Percentiles rank a stretch among this genome's conserved stretches.
phyloP scores from a whole-genome alignment of 2,329 filamentous ascomycete genomes.

The Hymenoscyphus fraxineus region DNA sequence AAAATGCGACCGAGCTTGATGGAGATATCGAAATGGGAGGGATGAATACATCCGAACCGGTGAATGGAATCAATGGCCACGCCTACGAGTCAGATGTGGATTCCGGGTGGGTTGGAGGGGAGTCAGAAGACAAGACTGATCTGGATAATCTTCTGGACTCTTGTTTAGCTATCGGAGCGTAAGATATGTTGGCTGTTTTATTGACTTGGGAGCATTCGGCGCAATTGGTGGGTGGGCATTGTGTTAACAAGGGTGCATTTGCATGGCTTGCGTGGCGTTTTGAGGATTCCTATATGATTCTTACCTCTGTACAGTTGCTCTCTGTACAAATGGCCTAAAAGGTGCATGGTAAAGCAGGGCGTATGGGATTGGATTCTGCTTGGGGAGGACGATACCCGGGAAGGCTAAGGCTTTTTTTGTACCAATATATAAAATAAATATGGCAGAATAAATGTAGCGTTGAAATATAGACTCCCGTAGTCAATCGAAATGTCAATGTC shows the following conservation, averaged over 20 bases:
- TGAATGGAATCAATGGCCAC: constrained; percentile 51
- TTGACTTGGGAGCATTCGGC: constrained; percentile 17
- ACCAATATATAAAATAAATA: background rate
- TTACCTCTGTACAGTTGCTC: constrained; percentile 15
- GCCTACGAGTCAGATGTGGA: constrained; percentile 53
- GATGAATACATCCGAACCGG: constrained; percentile 36
- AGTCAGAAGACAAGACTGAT: constrained; percentile 46
- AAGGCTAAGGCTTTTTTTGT: constrained; percentile 4
- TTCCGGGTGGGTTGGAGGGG: constrained; percentile 60
- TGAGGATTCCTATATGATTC: background rate
- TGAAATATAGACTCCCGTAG: too few relatives aligned
- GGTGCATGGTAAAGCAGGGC: constrained; percentile 13
- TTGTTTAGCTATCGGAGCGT: constrained; percentile 33
- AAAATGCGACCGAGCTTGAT: constrained; percentile 35
- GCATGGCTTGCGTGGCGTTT: constrained; percentile 23
- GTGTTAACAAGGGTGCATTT: constrained; percentile 15
- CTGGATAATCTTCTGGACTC: constrained; percentile 51
- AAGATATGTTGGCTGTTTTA: constrained; percentile 8
- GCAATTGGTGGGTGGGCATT: constrained; percentile 20
- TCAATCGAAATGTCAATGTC: too few relatives aligned
- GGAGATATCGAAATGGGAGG: constrained; percentile 36
- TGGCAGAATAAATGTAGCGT: background rate
- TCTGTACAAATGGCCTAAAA: constrained; percentile 22
- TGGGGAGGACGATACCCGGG: constrained; percentile 29
- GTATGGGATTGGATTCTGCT: constrained; percentile 22